Percentiles rank a stretch among this genome's conserved stretches.
These are phyloP conservation scores for Ceratocystiopsis minuta DNA, from an alignment of 2,329 filamentous ascomycete genomes.

Conservation along the genomic window DNA sequence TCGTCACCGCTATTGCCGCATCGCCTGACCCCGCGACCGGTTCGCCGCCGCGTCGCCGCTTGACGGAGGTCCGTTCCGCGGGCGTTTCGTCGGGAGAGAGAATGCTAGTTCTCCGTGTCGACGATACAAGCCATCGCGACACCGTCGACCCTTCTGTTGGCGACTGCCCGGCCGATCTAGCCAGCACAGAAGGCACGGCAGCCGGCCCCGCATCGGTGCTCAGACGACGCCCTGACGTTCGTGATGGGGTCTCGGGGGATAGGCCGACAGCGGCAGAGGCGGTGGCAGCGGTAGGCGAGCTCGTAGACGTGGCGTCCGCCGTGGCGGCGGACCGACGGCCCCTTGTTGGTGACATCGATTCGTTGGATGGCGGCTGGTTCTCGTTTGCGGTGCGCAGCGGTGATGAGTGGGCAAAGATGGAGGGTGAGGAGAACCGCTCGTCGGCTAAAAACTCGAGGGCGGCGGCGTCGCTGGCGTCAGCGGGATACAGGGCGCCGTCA, in stretches of 20 bases:
- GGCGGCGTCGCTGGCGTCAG: conserved; percentile 1
- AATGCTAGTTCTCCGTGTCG: neutral
- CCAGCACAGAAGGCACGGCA: too few species aligned
- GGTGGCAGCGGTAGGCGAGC: neutral
- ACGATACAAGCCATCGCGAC: too few species aligned
- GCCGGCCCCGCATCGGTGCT: too few species aligned
- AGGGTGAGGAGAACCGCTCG: conserved; percentile 4
- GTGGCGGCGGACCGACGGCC: neutral
- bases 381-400: neutral
- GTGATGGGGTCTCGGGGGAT: neutral
- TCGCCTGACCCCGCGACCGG: neutral
- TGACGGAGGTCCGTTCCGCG: neutral
- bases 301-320: neutral
- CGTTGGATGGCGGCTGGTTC: neutral
- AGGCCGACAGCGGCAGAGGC: neutral
- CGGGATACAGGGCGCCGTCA: neutral
- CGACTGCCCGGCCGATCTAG: too few species aligned
- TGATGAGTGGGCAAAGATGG: neutral
- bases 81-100: neutral
- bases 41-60: conserved; percentile 1
- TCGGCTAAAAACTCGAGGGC: neutral
- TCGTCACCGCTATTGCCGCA: neutral
- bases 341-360: conserved; percentile 6
- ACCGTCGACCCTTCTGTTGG: too few species aligned
- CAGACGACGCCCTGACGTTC: too few species aligned